phyloP scores from a whole-genome alignment of 768 basidiomycete genomes.

The Leucosporidium yakuticum region DNA sequence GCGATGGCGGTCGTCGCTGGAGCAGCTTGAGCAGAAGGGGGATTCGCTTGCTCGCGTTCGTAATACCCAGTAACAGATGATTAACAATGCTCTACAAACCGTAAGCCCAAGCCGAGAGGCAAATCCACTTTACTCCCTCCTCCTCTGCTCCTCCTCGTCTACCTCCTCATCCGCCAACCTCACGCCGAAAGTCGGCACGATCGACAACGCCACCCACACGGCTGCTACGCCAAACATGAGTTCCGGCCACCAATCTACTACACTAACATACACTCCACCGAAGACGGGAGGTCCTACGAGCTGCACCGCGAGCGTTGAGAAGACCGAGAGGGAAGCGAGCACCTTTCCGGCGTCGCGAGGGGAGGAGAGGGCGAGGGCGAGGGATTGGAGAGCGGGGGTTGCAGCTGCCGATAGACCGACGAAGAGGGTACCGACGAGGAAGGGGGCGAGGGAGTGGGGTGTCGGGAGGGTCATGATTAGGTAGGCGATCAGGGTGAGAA shows the following conservation, averaged over 20 bases:
- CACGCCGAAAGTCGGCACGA: not conserved
- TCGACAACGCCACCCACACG: not conserved
- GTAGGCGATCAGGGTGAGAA: conserved; percentile 32
- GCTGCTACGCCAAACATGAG: not conserved
- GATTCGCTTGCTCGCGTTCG: no score
- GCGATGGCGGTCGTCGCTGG: no score
- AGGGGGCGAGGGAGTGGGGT: not conserved
- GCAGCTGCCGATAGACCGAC: conserved; percentile 33
- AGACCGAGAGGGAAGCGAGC: conserved; percentile 31
- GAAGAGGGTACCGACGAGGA: conserved; percentile 29
- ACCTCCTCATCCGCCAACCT: not conserved
- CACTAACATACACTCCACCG: not conserved
- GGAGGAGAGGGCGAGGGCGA: conserved; percentile 35
- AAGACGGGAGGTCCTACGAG: conserved; percentile 37
- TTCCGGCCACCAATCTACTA: not conserved
- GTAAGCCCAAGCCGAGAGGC: no score
- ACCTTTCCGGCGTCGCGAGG: conserved; percentile 35
- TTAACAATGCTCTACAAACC: no score
- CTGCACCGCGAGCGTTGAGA: conserved; percentile 24
- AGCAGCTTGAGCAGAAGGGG: no score
- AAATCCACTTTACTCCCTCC: no score
- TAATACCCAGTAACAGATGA: no score
- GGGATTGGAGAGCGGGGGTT: conserved; percentile 33
- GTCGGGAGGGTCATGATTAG: conserved; percentile 18
- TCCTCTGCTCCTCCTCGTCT: not conserved